These are phyloP conservation scores for Colletotrichum phormii DNA, from an alignment of 2,329 filamentous ascomycete genomes.

Conservation along the genomic window DNA sequence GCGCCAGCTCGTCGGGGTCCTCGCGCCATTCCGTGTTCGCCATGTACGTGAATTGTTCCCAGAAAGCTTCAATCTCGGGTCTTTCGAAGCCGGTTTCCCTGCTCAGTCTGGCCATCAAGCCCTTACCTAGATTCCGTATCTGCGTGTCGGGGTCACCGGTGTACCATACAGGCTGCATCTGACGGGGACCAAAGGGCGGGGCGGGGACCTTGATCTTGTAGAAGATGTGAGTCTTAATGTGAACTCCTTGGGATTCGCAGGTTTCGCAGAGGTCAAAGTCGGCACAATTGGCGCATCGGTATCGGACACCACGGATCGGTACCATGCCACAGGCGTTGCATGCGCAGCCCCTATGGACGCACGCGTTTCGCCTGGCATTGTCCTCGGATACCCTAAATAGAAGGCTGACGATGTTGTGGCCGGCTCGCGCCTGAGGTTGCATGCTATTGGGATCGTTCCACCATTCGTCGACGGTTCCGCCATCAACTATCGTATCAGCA, in stretches of 20 bases:
- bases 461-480: slow-evolving; percentile 60
- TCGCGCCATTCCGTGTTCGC: slow-evolving; percentile 86
- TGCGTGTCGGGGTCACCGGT: slow-evolving; percentile 85
- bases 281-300: slow-evolving; percentile 93
- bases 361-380: slow-evolving; percentile 87
- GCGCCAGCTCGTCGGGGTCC: slow-evolving; percentile 80
- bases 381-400: slow-evolving; percentile 95
- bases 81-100: slow-evolving; percentile 83
- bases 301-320: slow-evolving; percentile 91
- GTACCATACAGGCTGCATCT: slow-evolving; percentile 87
- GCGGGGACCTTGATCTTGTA: slow-evolving; percentile 95
- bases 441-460: slow-evolving; percentile 58
- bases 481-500: slow-evolving; percentile 53
- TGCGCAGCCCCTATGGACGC: slow-evolving; percentile 90
- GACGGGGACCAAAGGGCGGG: slow-evolving; percentile 83
- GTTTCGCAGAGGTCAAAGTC: slow-evolving; percentile 96
- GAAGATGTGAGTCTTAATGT: slow-evolving; percentile 93
- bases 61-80: slow-evolving; percentile 90
- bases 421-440: slow-evolving; percentile 62
- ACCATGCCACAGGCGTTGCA: slow-evolving; percentile 91
- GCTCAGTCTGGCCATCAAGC: slow-evolving; percentile 75
- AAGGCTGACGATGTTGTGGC: slow-evolving; percentile 85
- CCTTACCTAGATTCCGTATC: slow-evolving; percentile 73
- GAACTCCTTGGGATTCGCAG: slow-evolving; percentile 83
- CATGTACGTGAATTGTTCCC: slow-evolving; percentile 97